Evolutionary conservation across 2,329 filamentous ascomycete species (phyloP), one percentile per base, ranked within the genome.

Genomic region (Lecanosticta acicola): DNA sequence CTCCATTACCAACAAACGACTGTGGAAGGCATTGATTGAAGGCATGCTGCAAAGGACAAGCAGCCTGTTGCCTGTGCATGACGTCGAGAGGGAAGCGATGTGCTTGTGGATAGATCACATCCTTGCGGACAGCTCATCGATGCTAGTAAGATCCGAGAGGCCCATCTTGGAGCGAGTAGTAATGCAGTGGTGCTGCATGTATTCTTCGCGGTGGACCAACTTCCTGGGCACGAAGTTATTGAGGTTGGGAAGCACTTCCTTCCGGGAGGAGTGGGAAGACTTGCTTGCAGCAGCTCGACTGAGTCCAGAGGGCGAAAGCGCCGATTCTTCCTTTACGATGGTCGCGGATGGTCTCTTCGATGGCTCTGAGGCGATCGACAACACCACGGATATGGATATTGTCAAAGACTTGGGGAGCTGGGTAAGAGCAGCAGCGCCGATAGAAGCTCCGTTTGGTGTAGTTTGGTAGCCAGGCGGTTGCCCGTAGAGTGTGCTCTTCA

Each of bases 21-120:
- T 77, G 43, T 42, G 70, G 13, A 55, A 57, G 1, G 54, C 66
- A 13, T 56, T 77, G 17, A 56, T 65, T 2, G 64, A 68, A 24
- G 59, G 61, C 21, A 59, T 77, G 54, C 59, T 67, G 4, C 48
- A 62, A 17, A 48, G 53, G 9, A 57, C 76, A 44, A 63, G 63
- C 17, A 32, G 1, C 59, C 60, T 37, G 44, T 55, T 21, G 44
- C 59, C 46, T 19, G 49, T 24, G 55, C 62, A 20, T 37, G 55
- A 60, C 38, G 50, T 55, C 11, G 49, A 55, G 4, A 59, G 59
- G 29, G 72, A 78, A 59, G 72, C 66, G 1, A 43, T 73, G 24
- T 72, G 66, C 49, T 59, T 68, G 26, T 80, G 77, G 77, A 54
- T 76, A 19, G 53, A 68, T 7, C 73, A 77, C 54, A 63, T 79